Conservation (phyloP, 768 basidiomycete species). For the Mycena vitilis region DNA sequence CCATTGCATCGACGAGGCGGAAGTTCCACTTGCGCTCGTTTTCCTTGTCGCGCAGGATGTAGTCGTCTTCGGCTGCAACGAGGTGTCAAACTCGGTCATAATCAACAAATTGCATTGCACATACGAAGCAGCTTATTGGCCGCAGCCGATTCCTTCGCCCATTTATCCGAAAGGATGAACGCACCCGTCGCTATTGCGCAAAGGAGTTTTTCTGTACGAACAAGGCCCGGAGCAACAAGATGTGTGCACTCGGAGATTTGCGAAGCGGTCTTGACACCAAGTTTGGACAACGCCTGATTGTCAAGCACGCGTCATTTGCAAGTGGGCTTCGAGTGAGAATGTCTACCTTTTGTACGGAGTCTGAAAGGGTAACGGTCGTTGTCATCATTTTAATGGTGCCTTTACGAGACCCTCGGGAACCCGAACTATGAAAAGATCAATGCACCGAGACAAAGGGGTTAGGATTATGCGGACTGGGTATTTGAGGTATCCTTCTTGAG, state of each 20-base stretch:
- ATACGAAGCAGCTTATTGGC: slow-evolving; percentile 72
- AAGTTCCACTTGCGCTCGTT: slow-evolving; percentile 78
- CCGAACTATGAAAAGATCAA: slow-evolving; percentile 1
- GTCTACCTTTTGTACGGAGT: slow-evolving; percentile 71
- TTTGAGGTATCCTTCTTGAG: slow-evolving; percentile 12
- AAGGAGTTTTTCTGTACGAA: slow-evolving; percentile 90
- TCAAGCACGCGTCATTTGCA: slow-evolving; percentile 3
- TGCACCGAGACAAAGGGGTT: no score
- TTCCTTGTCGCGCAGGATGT: slow-evolving; percentile 66
- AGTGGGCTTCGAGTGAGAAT: background rate
- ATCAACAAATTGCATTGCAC: slow-evolving; percentile 38
- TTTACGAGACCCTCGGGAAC: slow-evolving; percentile 17
- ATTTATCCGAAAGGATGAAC: slow-evolving; percentile 71
- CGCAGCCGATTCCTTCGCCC: slow-evolving; percentile 72
- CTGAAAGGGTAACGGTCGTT: slow-evolving; percentile 70
- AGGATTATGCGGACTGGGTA: background rate
- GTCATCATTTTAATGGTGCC: slow-evolving; percentile 66
- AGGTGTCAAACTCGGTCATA: slow-evolving; percentile 15
- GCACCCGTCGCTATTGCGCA: slow-evolving; percentile 76
- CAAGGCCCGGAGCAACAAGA: slow-evolving; percentile 74
- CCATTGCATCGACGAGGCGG: slow-evolving; percentile 69
- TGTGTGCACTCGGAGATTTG: slow-evolving; percentile 81
- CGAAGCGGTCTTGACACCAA: slow-evolving; percentile 75
- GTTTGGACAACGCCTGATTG: slow-evolving; percentile 64
- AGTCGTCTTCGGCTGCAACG: slow-evolving; percentile 70